Evolutionary conservation across 1,139 yeast genomes (phyloP).

Genomic region (Zygosaccharomyces sapae): DNA sequence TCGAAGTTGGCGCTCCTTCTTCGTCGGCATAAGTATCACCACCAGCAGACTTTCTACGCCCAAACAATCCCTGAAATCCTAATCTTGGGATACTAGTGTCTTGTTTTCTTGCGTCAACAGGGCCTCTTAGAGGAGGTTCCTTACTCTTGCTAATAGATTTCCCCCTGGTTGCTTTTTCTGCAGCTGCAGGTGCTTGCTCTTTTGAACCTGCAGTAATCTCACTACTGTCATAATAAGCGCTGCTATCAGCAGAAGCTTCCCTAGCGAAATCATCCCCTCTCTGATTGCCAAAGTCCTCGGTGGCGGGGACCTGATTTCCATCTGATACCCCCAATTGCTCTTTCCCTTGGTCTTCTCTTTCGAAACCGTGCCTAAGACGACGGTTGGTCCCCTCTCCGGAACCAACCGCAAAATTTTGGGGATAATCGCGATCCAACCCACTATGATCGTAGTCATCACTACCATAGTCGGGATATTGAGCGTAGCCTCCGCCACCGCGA

Average conservation of each 20-base stretch:
- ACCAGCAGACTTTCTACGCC: background rate
- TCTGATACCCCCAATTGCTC: background rate
- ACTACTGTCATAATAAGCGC: slow-evolving; percentile 5
- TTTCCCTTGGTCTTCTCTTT: background rate
- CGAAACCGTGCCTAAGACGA: slow-evolving; percentile 1
- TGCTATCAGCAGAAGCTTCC: slow-evolving; percentile 4
- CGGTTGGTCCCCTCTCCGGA: background rate
- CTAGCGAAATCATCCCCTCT: background rate
- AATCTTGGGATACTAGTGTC: slow-evolving; percentile 5
- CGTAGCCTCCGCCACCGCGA: background rate
- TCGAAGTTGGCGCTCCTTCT: background rate
- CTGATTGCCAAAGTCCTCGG: background rate
- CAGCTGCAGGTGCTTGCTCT: slow-evolving; percentile 1
- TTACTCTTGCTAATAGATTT: slow-evolving; percentile 1
- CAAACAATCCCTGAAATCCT: slow-evolving; percentile 2
- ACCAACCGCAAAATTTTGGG: background rate
- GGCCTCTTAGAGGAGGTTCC: background rate
- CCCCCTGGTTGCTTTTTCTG: slow-evolving; percentile 1
- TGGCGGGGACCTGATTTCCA: slow-evolving; percentile 3
- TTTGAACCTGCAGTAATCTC: slow-evolving; percentile 2
- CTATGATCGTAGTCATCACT: background rate
- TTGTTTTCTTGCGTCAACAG: background rate
- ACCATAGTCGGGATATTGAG: too few relatives aligned
- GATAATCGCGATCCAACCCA: background rate
- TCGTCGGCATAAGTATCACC: background rate